These are phyloP conservation scores for Rhizopogon vulgaris DNA, from an alignment of 768 basidiomycete species.

Conservation along the genomic window DNA sequence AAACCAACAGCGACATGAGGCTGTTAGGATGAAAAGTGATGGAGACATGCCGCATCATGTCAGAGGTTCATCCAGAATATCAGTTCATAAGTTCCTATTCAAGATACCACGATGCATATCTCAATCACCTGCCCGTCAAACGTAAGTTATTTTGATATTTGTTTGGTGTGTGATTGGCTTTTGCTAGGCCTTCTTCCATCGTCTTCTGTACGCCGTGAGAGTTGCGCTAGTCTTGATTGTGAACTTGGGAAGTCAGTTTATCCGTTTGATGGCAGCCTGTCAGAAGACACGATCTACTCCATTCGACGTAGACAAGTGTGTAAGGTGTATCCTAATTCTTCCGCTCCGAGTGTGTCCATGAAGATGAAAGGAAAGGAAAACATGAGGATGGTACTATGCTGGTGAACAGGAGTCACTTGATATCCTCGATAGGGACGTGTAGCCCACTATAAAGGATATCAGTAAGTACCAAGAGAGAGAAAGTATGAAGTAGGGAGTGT, in stretches of 20 bases:
- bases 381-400: background rate
- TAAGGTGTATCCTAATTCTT: background rate
- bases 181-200: background rate
- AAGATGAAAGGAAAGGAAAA: background rate
- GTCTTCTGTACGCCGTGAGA: background rate
- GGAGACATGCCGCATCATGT: background rate
- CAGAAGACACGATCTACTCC: background rate
- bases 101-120: background rate
- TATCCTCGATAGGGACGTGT: background rate
- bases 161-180: background rate
- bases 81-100: background rate
- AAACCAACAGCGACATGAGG: background rate
- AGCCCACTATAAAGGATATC: background rate
- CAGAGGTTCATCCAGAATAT: no score
- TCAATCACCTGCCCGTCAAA: background rate
- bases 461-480: background rate
- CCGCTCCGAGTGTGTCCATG: background rate
- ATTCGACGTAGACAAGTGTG: background rate
- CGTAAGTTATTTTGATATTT: background rate
- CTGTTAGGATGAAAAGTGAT: background rate
- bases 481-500: background rate
- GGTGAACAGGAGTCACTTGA: background rate
- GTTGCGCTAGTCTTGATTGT: background rate
- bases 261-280: background rate
- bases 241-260: background rate